A percentile compares a stretch with the other conserved stretches of the same genome.
These are phyloP conservation scores for Ustulina deusta DNA, from an alignment of 2,329 filamentous ascomycete genomes.

Conservation along the genomic window DNA sequence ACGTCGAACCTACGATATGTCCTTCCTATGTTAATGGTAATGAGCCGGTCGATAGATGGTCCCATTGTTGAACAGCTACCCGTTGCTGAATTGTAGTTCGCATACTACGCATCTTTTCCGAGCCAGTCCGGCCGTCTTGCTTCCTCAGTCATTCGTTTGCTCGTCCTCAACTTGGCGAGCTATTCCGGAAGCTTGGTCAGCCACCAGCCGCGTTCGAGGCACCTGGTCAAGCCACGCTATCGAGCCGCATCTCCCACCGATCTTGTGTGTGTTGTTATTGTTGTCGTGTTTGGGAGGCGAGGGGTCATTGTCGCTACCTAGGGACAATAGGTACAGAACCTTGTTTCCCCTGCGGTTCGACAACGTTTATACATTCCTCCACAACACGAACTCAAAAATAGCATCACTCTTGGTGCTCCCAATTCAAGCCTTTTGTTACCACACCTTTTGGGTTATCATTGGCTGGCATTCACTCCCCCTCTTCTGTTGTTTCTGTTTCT, in stretches of 20 bases:
- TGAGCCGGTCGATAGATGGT: constrained; percentile 20
- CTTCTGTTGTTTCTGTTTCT: constrained; percentile 3
- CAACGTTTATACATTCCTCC: constrained; percentile 7
- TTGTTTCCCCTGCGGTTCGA: not conserved
- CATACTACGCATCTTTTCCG: constrained; percentile 10
- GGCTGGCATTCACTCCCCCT: constrained; percentile 19
- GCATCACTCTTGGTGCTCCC: not conserved
- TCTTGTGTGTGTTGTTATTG: not conserved
- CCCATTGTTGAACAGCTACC: constrained; percentile 19
- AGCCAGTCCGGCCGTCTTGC: constrained; percentile 13
- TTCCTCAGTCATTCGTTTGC: constrained; percentile 29
- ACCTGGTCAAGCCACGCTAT: constrained; percentile 9
- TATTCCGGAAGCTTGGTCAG: constrained; percentile 13
- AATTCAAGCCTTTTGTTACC: not conserved
- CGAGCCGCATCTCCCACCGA: constrained; percentile 20
- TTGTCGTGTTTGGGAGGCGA: constrained; percentile 19
- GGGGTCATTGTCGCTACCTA: constrained; percentile 6
- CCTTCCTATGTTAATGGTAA: constrained; percentile 29
- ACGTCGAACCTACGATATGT: constrained; percentile 17
- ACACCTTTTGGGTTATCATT: constrained; percentile 8
- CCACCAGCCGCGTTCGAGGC: constrained; percentile 16
- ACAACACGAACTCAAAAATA: constrained; percentile 2
- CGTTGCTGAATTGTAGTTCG: constrained; percentile 16
- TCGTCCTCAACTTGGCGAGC: constrained; percentile 6
- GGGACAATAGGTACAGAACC: constrained; percentile 6